Conservation (phyloP, 257 asterid species). For the Henckelia pumila region DNA sequence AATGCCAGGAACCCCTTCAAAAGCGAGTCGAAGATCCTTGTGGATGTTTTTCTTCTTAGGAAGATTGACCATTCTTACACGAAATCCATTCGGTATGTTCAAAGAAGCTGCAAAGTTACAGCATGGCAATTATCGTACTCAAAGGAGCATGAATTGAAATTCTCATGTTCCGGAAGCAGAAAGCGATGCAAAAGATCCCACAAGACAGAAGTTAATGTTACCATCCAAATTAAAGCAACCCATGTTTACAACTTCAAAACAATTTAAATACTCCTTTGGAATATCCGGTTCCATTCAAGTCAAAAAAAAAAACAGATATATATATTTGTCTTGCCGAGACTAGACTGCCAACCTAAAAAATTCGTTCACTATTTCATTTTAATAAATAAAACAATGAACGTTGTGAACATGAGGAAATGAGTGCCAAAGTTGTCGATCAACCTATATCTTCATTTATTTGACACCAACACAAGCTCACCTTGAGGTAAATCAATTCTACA, state of each 20-base stretch:
- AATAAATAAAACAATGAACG: background rate
- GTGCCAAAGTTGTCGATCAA: background rate
- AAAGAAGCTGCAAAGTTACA: constrained; percentile 36
- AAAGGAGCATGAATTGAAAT: constrained; percentile 7
- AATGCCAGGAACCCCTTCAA: constrained; percentile 70
- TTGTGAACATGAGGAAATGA: background rate
- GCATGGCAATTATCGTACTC: constrained; percentile 7
- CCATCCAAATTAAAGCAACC: background rate
- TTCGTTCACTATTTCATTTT: background rate
- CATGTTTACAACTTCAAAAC: background rate
- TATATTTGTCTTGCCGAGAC: too few relatives aligned
- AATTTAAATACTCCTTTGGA: background rate
- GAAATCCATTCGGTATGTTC: constrained; percentile 42
- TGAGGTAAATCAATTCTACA: background rate
- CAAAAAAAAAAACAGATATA: too few relatives aligned
- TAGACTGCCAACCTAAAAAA: background rate
- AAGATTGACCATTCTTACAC: constrained; percentile 79
- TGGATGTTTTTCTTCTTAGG: constrained; percentile 90
- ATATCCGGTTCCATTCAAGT: background rate
- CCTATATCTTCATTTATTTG: background rate
- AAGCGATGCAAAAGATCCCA: background rate
- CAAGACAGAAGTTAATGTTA: background rate
- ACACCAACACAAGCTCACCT: background rate
- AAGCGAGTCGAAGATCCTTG: constrained; percentile 67
- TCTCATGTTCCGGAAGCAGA: background rate